Conservation (phyloP, 352 stramenopile genomes). For the Thalassiosira hispida region DNA sequence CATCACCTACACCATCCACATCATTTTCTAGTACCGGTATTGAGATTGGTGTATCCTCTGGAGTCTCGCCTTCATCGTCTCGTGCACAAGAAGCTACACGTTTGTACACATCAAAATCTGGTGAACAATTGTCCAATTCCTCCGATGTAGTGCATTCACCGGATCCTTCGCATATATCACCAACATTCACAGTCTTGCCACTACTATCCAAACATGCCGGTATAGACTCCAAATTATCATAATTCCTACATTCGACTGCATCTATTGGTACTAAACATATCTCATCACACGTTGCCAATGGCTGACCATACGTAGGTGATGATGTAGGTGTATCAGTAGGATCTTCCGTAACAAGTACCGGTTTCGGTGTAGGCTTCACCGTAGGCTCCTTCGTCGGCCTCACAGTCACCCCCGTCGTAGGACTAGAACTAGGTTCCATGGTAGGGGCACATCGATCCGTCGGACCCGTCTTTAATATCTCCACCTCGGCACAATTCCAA, state of each 20-base stretch:
- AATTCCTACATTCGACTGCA: neutral
- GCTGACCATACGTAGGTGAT: neutral
- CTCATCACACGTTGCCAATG: slow-evolving; percentile 12
- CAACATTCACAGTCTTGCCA: slow-evolving; percentile 12
- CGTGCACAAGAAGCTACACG: neutral
- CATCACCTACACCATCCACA: slow-evolving; percentile 11
- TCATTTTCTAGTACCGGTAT: slow-evolving; percentile 43
- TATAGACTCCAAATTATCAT: neutral
- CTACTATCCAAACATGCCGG: neutral
- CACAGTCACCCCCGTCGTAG: neutral
- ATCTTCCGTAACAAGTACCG: neutral
- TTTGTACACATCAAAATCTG: slow-evolving; percentile 16
- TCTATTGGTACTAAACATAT: slow-evolving; percentile 15
- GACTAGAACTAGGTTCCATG: neutral
- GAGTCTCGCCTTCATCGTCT: slow-evolving; percentile 4
- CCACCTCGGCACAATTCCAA: slow-evolving; percentile 42
- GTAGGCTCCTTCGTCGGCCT: slow-evolving; percentile 10
- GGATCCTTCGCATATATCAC: slow-evolving; percentile 1
- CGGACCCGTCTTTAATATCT: slow-evolving; percentile 9
- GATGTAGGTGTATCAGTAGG: neutral
- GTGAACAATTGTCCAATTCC: slow-evolving; percentile 20
- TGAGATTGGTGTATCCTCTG: slow-evolving; percentile 11
- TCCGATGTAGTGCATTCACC: slow-evolving; percentile 17
- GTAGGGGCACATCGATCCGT: slow-evolving; percentile 28
- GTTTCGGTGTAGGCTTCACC: neutral